Percentiles rank a stretch among this genome's conserved stretches.
Conservation (phyloP, 345 rosid species). For the Tarenaya hassleriana region DNA sequence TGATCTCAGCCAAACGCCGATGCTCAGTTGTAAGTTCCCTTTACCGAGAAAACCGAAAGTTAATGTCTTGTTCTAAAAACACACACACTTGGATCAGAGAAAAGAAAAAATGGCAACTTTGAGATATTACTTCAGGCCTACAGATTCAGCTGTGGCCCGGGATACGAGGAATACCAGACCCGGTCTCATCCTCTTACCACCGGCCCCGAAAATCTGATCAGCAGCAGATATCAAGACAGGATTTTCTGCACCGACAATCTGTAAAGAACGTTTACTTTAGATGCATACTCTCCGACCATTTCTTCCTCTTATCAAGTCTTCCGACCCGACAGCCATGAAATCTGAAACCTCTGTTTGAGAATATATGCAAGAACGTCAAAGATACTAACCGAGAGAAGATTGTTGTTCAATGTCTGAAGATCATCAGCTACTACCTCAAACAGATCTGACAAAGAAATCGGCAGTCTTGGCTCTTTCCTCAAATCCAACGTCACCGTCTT, state of each 20-base stretch:
- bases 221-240: conserved; percentile 95
- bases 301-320: too few relatives aligned
- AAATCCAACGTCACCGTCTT: conserved; percentile 42
- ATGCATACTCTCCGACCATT: background rate
- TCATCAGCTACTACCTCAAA: conserved; percentile 87
- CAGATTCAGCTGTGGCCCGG: conserved; percentile 81
- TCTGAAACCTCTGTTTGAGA: background rate
- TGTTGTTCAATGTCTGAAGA: conserved; percentile 67
- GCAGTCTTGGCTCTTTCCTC: conserved; percentile 43
- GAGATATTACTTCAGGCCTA: conserved; percentile 50
- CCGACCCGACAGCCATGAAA: too few relatives aligned
- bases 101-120: background rate
- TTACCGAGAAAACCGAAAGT: conserved; percentile 17
- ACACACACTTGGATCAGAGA: background rate
- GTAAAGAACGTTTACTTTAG: conserved; percentile 28
- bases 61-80: conserved; percentile 10
- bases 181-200: conserved; percentile 98
- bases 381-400: conserved; percentile 77
- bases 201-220: conserved; percentile 94
- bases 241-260: conserved; percentile 97
- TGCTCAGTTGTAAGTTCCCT: conserved; percentile 81
- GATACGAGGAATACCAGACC: conserved; percentile 92
- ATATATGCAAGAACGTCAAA: background rate
- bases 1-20: conserved; percentile 89
- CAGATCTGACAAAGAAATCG: conserved; percentile 48